Conservation (phyloP, 2,329 filamentous ascomycete species). For the Trichoderma sp. region DNA sequence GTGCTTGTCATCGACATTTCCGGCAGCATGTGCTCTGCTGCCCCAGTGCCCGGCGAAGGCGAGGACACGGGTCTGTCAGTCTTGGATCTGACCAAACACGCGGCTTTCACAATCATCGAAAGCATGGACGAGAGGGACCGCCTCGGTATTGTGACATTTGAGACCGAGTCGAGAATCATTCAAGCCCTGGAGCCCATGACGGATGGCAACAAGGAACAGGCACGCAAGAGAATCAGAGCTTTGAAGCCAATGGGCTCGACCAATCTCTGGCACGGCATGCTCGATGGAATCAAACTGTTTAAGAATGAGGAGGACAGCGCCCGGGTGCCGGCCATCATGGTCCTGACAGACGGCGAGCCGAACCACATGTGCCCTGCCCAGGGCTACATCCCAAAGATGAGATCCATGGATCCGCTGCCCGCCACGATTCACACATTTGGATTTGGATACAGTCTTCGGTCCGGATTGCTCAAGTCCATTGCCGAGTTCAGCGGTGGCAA, state of each 20-base stretch:
- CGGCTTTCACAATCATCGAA: slow-evolving; percentile 60
- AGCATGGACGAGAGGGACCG: slow-evolving; percentile 59
- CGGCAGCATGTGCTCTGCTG: slow-evolving; percentile 55
- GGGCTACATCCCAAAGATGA: slow-evolving; percentile 60
- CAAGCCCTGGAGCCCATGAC: slow-evolving; percentile 55
- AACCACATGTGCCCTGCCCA: slow-evolving; percentile 57
- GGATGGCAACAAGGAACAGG: slow-evolving; percentile 47
- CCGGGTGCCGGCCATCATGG: slow-evolving; percentile 55
- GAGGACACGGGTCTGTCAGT: slow-evolving; percentile 58
- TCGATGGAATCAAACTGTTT: slow-evolving; percentile 55
- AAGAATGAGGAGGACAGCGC: slow-evolving; percentile 34
- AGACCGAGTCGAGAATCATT: slow-evolving; percentile 46
- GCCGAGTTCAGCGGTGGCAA: slow-evolving; percentile 60
- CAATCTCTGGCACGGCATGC: slow-evolving; percentile 63
- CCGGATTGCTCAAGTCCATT: slow-evolving; percentile 62
- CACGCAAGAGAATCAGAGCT: slow-evolving; percentile 47
- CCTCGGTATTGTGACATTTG: slow-evolving; percentile 62
- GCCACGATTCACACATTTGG: slow-evolving; percentile 49
- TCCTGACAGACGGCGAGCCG: slow-evolving; percentile 59
- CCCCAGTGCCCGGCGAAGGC: slow-evolving; percentile 52
- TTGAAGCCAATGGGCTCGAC: slow-evolving; percentile 49
- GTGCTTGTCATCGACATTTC: slow-evolving; percentile 66
- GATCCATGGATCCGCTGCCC: slow-evolving; percentile 45
- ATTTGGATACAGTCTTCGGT: slow-evolving; percentile 42
- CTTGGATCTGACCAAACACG: slow-evolving; percentile 64